A percentile compares a stretch with the other conserved stretches of the same genome.
Evolutionary conservation across 257 asterid genomes (phyloP).

Genomic region (Nicotiana noctiflora): DNA sequence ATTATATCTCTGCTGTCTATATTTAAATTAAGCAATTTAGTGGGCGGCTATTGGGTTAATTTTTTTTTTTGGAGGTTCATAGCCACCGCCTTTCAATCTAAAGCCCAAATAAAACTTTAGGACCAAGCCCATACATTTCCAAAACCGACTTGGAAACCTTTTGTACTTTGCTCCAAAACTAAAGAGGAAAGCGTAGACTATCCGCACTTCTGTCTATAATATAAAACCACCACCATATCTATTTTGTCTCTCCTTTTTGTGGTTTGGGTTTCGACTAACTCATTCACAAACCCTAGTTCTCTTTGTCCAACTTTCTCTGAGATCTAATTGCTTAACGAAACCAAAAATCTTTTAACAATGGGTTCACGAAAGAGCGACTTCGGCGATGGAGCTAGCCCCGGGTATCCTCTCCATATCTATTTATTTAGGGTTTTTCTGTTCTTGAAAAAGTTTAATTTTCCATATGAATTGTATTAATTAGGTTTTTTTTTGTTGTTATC

Average conservation of each 20-base stretch:
- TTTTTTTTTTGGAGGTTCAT: no score
- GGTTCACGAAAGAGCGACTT: constrained; percentile 68
- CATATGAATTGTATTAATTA: not conserved
- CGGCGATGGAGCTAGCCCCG: constrained; percentile 91
- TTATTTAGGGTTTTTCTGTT: not conserved
- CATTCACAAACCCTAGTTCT: constrained; percentile 1
- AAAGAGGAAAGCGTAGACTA: no score
- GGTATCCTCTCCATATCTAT: constrained; percentile 29
- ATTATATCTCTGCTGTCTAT: no score
- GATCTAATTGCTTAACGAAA: constrained; percentile 26
- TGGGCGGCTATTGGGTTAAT: no score
- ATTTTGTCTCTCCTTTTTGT: not conserved
- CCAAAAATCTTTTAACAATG: constrained; percentile 29
- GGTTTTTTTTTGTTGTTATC: not conserved
- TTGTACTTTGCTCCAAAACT: no score
- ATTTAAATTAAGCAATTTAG: no score
- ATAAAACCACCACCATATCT: not conserved
- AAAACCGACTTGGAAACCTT: no score
- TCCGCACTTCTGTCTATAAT: no score
- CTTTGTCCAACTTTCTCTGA: not conserved
- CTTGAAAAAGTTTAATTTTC: not conserved
- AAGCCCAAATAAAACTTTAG: no score
- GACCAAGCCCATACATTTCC: no score
- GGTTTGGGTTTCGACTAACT: not conserved
- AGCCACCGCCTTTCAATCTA: no score